phyloP scores from a whole-genome alignment of 495 filamentous ascomycete genomes.

The Aspergillus incahuasiensis region DNA sequence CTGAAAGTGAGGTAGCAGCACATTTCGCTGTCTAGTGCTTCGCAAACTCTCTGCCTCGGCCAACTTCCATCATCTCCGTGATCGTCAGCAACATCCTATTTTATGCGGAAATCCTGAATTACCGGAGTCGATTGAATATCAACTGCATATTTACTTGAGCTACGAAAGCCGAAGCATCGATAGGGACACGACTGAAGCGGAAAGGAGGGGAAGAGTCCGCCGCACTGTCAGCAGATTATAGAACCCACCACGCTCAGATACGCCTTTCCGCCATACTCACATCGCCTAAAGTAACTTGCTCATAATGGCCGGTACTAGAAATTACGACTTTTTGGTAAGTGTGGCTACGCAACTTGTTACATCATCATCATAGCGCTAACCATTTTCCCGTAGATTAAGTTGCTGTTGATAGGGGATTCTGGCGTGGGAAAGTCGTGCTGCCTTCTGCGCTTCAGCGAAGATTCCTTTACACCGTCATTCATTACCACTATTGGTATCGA shows the following conservation, averaged over 20 bases:
- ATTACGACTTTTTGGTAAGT: slow-evolving; percentile 96
- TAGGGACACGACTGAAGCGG: not conserved
- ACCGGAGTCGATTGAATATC: not conserved
- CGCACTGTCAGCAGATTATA: not conserved
- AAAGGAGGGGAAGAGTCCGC: slow-evolving; percentile 1
- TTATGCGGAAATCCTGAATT: not conserved
- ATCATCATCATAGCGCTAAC: slow-evolving; percentile 1
- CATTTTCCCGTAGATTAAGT: slow-evolving; percentile 72
- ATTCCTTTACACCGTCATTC: slow-evolving; percentile 97
- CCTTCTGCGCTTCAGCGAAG: slow-evolving; percentile 95
- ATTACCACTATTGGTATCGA: slow-evolving; percentile 99
- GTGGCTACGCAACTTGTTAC: not conserved
- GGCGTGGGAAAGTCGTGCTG: slow-evolving; percentile 99
- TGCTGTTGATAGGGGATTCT: slow-evolving; percentile 96
- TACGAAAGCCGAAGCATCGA: not conserved
- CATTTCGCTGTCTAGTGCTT: too few species aligned
- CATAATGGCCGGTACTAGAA: slow-evolving; percentile 89
- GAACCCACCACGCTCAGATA: not conserved
- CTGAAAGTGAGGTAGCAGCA: too few species aligned
- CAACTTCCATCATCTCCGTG: too few species aligned
- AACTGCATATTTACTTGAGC: not conserved
- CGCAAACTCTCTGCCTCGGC: too few species aligned
- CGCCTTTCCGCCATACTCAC: not conserved
- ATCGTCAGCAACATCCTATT: too few species aligned
- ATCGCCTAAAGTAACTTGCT: not conserved